Conservation (phyloP, 805 yeast genomes). For the Lipomyces yamadae region DNA sequence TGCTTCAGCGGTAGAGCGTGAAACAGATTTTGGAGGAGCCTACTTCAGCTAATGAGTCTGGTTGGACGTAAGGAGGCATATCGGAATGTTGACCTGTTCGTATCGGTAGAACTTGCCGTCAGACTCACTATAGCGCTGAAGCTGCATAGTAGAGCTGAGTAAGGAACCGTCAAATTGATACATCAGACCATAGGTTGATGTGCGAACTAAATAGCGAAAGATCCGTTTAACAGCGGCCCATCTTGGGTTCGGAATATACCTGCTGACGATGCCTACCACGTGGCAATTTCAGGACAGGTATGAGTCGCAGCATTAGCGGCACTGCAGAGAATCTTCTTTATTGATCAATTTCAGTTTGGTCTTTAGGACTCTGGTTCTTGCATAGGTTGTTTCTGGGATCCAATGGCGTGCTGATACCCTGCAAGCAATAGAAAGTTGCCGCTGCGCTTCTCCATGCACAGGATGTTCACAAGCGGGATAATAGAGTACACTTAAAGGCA, state of each 20-base stretch:
- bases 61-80: not conserved
- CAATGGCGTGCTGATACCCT: too few species aligned
- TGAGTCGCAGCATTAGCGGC: not conserved
- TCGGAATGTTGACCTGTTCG: not conserved
- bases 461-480: too few species aligned
- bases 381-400: too few species aligned
- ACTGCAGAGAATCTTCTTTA: too few species aligned
- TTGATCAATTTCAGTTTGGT: too few species aligned
- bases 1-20: not conserved
- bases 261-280: not conserved
- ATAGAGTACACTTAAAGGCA: too few species aligned
- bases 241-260: not conserved
- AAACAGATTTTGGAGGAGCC: not conserved
- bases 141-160: not conserved
- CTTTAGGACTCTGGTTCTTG: too few species aligned
- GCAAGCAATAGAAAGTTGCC: too few species aligned
- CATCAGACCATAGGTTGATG: not conserved
- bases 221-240: not conserved
- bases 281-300: not conserved
- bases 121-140: not conserved
- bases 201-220: not conserved
- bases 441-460: too few species aligned
- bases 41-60: not conserved
- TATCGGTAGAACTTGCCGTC: not conserved
- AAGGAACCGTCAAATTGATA: not conserved